A percentile compares a stretch with the other conserved stretches of the same genome.
These are phyloP conservation scores for Penicillium mononematosum DNA, from an alignment of 495 filamentous ascomycete genomes.

Conservation along the genomic window DNA sequence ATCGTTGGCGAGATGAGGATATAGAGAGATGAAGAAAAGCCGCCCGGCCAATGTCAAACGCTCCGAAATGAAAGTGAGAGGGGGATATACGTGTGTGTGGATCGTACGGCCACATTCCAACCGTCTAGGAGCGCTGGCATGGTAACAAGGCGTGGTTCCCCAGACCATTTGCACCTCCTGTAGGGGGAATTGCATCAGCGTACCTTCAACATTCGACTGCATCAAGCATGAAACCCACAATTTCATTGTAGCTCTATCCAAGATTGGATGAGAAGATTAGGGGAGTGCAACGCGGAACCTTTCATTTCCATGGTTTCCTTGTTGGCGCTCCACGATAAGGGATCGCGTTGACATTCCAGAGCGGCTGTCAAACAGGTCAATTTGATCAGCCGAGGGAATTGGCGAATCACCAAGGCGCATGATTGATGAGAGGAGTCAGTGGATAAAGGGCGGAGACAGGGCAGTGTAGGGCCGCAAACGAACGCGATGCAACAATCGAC, in stretches of 20 bases:
- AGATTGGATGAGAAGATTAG: neutral
- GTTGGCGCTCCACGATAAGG: constrained; percentile 12
- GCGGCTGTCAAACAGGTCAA: constrained; percentile 20
- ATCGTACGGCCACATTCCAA: constrained; percentile 24
- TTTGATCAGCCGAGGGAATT: constrained; percentile 3
- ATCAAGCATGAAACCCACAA: constrained; percentile 3
- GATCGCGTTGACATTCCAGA: constrained; percentile 22
- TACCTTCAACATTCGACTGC: constrained; percentile 8
- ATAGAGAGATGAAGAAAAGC: constrained; percentile 6
- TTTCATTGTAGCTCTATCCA: neutral
- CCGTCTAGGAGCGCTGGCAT: constrained; percentile 25
- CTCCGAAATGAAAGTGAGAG: neutral
- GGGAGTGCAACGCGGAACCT: constrained; percentile 16
- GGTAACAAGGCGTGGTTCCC: constrained; percentile 29
- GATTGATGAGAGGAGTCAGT: neutral
- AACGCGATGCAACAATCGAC: constrained; percentile 20
- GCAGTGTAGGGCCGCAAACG: constrained; percentile 19
- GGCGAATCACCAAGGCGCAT: constrained; percentile 9
- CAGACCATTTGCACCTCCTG: constrained; percentile 13
- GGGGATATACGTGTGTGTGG: constrained; percentile 10
- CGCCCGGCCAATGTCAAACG: constrained; percentile 5
- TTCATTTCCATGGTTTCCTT: constrained; percentile 21
- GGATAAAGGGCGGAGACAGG: constrained; percentile 1
- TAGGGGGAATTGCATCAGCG: constrained; percentile 2
- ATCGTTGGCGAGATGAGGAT: neutral